A percentile compares a stretch with the other conserved stretches of the same genome.
phyloP scores from a whole-genome alignment of 352 stramenopile species.

The Phytophthora tubulina region DNA sequence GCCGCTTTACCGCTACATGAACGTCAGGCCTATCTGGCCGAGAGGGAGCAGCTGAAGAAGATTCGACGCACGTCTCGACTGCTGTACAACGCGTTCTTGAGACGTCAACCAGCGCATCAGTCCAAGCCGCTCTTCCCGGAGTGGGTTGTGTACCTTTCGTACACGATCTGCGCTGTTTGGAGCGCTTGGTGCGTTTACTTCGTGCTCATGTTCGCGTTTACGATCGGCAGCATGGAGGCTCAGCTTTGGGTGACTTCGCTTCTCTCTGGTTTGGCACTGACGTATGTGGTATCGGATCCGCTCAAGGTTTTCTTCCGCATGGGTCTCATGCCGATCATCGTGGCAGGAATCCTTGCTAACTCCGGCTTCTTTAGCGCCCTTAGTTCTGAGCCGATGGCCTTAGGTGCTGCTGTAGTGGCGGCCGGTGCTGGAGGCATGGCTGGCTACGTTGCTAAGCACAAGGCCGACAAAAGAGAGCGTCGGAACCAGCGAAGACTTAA shows the following conservation, averaged over 20 bases:
- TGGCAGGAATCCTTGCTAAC: constrained; percentile 58
- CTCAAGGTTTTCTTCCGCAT: constrained; percentile 80
- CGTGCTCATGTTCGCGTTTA: constrained; percentile 77
- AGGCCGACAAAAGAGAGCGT: constrained; percentile 27
- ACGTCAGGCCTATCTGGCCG: constrained; percentile 61
- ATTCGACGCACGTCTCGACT: constrained; percentile 71
- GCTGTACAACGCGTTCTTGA: constrained; percentile 79
- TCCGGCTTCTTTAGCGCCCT: constrained; percentile 67
- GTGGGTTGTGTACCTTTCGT: constrained; percentile 82
- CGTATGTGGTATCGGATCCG: constrained; percentile 70
- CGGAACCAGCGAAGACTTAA: constrained; percentile 14
- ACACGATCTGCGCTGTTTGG: constrained; percentile 63
- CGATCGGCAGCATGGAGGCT: constrained; percentile 62
- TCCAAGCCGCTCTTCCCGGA: constrained; percentile 71
- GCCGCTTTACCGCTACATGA: constrained; percentile 66
- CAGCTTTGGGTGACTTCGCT: constrained; percentile 75
- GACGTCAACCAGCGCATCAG: constrained; percentile 57
- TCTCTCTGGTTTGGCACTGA: constrained; percentile 60
- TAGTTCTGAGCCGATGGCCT: constrained; percentile 53
- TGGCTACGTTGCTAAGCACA: constrained; percentile 54
- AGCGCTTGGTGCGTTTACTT: constrained; percentile 73
- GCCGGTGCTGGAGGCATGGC: constrained; percentile 60
- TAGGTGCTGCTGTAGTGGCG: constrained; percentile 51
- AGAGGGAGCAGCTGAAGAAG: constrained; percentile 70
- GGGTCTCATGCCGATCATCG: constrained; percentile 74